phyloP scores from a whole-genome alignment of 2,329 filamentous ascomycete species.

The Claviceps maximensis region DNA sequence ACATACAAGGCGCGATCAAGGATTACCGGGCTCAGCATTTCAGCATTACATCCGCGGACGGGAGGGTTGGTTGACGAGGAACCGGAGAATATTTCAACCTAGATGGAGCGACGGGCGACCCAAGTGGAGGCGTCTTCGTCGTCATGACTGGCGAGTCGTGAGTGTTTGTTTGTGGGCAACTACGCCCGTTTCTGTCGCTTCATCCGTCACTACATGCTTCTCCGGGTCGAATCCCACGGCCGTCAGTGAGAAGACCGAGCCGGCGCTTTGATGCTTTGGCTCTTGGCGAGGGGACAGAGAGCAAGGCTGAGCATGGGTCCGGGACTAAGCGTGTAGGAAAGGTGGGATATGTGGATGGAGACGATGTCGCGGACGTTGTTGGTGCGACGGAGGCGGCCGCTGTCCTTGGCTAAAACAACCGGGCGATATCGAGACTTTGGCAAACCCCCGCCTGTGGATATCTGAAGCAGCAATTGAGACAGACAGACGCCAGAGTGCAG shows the following conservation, averaged over 20 bases:
- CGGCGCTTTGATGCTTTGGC: not conserved
- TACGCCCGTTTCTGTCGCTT: not conserved
- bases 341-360: not conserved
- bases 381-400: slow-evolving; percentile 2
- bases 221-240: not conserved
- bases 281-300: not conserved
- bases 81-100: not conserved
- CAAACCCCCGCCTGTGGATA: too few species aligned
- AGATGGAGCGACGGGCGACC: not conserved
- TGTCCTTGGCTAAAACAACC: not conserved
- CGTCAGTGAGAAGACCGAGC: not conserved
- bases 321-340: not conserved
- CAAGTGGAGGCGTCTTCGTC: not conserved
- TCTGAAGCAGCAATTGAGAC: not conserved
- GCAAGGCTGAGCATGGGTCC: not conserved
- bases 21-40: not conserved
- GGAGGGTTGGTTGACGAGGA: not conserved
- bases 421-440: not conserved
- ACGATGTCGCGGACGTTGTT: not conserved
- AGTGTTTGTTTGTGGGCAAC: not conserved
- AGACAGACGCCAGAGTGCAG: not conserved
- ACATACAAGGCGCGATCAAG: not conserved
- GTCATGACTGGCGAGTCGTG: not conserved
- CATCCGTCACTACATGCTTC: not conserved
- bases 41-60: not conserved